A percentile compares a stretch with the other conserved stretches of the same genome.
Conservation (phyloP, 2,329 filamentous ascomycete genomes). For the Beauveria rudraprayagi region DNA sequence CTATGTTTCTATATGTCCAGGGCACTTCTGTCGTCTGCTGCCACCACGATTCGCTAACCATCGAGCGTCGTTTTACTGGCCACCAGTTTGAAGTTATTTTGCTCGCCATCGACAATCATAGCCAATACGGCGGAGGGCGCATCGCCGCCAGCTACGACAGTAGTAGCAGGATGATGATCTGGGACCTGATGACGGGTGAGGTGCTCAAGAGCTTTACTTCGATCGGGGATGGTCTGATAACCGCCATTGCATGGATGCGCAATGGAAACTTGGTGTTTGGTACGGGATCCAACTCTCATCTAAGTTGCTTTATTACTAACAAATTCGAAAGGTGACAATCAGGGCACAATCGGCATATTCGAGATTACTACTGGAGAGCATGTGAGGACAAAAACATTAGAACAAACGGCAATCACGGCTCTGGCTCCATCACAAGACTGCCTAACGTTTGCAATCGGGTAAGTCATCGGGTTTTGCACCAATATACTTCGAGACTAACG, state of each 20-base stretch:
- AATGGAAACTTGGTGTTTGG: constrained; percentile 97
- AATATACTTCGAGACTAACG: constrained; percentile 15
- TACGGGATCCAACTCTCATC: constrained; percentile 35
- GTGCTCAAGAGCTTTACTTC: constrained; percentile 89
- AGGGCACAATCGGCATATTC: constrained; percentile 90
- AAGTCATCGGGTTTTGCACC: constrained; percentile 21
- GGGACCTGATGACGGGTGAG: constrained; percentile 88
- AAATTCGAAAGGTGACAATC: constrained; percentile 62
- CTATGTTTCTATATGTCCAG: constrained; percentile 83
- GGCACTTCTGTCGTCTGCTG: constrained; percentile 76
- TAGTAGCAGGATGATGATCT: constrained; percentile 87
- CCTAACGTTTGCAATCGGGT: constrained; percentile 94
- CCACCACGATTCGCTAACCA: constrained; percentile 84
- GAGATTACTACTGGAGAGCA: constrained; percentile 91
- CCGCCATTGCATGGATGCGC: constrained; percentile 80
- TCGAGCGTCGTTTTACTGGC: constrained; percentile 77
- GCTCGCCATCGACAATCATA: constrained; percentile 84
- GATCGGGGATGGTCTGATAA: constrained; percentile 68
- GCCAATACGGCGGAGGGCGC: constrained; percentile 75
- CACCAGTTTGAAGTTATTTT: constrained; percentile 79
- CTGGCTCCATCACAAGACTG: constrained; percentile 84
- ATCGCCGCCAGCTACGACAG: constrained; percentile 90
- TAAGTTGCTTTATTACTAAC: background rate
- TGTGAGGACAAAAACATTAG: constrained; percentile 79
- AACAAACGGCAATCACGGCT: constrained; percentile 89